Evolutionary conservation across 2,329 filamentous ascomycete genomes (phyloP).

Genomic region (Arthrinium phaeospermum): DNA sequence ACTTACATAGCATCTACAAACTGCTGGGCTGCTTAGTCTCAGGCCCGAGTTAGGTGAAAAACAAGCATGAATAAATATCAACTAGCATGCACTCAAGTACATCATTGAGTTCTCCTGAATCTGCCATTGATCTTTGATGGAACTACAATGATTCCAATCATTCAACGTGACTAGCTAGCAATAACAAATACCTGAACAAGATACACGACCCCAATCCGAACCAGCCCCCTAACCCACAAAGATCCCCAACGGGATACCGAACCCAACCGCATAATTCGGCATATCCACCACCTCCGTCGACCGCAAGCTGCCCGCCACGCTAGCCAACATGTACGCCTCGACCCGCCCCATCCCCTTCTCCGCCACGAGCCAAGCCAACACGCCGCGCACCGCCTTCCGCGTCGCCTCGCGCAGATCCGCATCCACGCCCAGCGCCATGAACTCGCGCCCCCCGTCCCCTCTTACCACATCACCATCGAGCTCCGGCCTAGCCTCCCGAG

Average conservation of each 20-base stretch:
- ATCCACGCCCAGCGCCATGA: constrained; percentile 54
- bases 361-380: constrained; percentile 54
- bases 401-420: constrained; percentile 53
- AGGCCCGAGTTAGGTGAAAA: too few relatives aligned
- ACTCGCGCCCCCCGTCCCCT: constrained; percentile 39
- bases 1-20: too few relatives aligned
- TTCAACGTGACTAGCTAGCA: background rate
- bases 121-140: background rate
- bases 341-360: constrained; percentile 50
- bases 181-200: background rate
- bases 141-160: background rate
- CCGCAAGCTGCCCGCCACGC: constrained; percentile 55
- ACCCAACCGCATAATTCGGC: constrained; percentile 58
- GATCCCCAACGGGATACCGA: constrained; percentile 53
- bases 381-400: constrained; percentile 51
- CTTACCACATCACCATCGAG: constrained; percentile 30
- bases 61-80: too few relatives aligned
- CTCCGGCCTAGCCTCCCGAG: constrained; percentile 32
- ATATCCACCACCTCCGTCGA: constrained; percentile 60
- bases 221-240: constrained; percentile 37
- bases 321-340: constrained; percentile 59
- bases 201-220: background rate
- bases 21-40: too few relatives aligned
- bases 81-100: too few relatives aligned
- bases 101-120: too few relatives aligned